Base-by-base conservation (phyloP, 768 basidiomycete species). In the Amanita exitialis region DNA sequence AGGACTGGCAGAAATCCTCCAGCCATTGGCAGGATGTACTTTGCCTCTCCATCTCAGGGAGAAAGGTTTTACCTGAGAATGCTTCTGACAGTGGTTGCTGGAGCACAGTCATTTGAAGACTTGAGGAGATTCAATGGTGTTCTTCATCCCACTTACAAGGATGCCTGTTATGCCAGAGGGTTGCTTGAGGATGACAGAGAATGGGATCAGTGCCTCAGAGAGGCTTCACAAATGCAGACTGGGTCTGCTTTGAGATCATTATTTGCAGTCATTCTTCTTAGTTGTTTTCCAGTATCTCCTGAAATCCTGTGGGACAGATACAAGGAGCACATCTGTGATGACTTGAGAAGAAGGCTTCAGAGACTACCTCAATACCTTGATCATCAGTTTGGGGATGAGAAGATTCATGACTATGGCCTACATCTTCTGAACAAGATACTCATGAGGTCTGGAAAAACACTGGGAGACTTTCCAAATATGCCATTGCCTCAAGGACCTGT, bases 171-270 rank as follows among this genome's bases (percentile, higher is more conserved):
- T 20, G 65, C 64, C 4, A 52, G 59, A 2, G 69, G 70, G 0
- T 56, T 72, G 0, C 50, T 70, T 0, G 62, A 70, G 36, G 66
- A 73, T 61, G 72, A 76, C 58, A 57, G 61, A 0, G 75, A 76
- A 56, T 74, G 71, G 70, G 35, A 54, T 0, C 57, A 51, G 15
- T 74, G 72, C 51, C 57, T 74, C 0, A 8, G 58, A 9, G 73
- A 74, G 39, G 73, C 70, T 2, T 34, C 58, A 8, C 21, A 34
- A 3, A 68, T 71, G 53, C 59, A 66, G 30, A 66, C 66, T 6
- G 73, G 70, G 1, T 10, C 13, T 39, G 36, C 58, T 3, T 58
- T 72, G 1, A 62, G 65, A 8, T 52, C 57, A 0, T 61, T 72
- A 0, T 74, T 74, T 60, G 65, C 62, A 0, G 64, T 62, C 4